These are phyloP conservation scores for Acmispon strigosus DNA, from an alignment of 306 rosid species.

Conservation along the genomic window DNA sequence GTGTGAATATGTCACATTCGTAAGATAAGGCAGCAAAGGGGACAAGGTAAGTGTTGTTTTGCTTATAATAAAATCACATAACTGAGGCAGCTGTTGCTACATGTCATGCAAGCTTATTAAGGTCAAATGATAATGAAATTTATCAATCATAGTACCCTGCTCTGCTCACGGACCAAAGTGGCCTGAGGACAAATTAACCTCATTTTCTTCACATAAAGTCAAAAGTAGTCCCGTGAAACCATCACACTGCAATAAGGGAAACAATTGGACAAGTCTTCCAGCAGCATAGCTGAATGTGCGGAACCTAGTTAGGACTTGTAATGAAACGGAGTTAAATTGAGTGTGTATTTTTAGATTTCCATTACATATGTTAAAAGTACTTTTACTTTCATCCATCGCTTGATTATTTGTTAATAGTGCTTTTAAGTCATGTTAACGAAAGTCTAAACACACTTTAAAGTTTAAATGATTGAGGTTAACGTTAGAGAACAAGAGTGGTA, in stretches of 20 bases:
- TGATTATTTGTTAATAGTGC: too few species aligned
- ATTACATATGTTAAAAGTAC: too few species aligned
- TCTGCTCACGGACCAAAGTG: slow-evolving; percentile 39
- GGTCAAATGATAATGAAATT: background rate
- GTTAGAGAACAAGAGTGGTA: too few species aligned
- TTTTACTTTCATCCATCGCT: too few species aligned
- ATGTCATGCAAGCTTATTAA: background rate
- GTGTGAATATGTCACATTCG: too few species aligned
- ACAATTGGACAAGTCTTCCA: slow-evolving; percentile 6
- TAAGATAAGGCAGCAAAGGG: background rate
- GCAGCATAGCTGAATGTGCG: slow-evolving; percentile 22
- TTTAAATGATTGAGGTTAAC: too few species aligned
- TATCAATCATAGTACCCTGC: slow-evolving; percentile 5
- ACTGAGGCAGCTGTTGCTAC: background rate
- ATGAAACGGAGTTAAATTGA: too few species aligned
- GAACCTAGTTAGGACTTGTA: background rate
- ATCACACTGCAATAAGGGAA: slow-evolving; percentile 20
- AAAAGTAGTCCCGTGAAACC: slow-evolving; percentile 38
- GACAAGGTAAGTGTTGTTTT: background rate
- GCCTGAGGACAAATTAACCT: slow-evolving; percentile 18
- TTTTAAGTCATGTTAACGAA: too few species aligned
- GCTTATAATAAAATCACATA: background rate
- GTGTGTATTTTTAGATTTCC: too few species aligned
- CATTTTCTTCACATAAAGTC: slow-evolving; percentile 26
- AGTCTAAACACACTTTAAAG: too few species aligned